Evolutionary conservation across 495 filamentous ascomycete genomes (phyloP).

Genomic region (Penicillium goetzii): DNA sequence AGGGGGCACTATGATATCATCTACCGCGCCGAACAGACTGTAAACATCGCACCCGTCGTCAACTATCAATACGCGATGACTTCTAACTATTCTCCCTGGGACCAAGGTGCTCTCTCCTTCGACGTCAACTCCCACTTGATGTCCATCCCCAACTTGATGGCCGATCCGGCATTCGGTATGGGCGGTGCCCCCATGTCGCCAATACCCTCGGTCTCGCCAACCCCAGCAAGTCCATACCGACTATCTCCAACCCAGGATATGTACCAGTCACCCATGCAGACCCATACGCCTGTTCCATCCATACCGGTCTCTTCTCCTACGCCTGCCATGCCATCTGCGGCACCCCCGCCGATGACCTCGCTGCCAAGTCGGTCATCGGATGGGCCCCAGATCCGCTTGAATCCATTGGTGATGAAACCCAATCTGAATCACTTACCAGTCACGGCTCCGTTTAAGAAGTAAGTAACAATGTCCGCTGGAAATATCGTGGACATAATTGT

Average conservation of each 20-base stretch:
- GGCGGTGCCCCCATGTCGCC: conserved; percentile 38
- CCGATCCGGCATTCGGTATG: conserved; percentile 44
- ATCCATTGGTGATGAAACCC: conserved; percentile 51
- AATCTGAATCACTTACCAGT: conserved; percentile 51
- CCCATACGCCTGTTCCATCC: conserved; percentile 33
- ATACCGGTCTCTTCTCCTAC: conserved; percentile 41
- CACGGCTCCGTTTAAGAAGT: conserved; percentile 53
- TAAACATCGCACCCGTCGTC: conserved; percentile 52
- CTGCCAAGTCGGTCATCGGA: conserved; percentile 44
- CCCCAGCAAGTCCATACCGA: conserved; percentile 50
- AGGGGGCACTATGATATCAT: conserved; percentile 95
- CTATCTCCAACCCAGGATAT: conserved; percentile 47
- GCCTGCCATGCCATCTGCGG: conserved; percentile 35
- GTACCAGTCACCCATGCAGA: conserved; percentile 44
- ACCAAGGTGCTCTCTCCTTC: conserved; percentile 51
- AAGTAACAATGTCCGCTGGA: conserved; percentile 8
- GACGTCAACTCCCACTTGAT: conserved; percentile 58
- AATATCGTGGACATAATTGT: conserved; percentile 47
- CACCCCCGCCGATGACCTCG: conserved; percentile 44
- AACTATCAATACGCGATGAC: conserved; percentile 51
- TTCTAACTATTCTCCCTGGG: conserved; percentile 47
- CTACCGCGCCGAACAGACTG: conserved; percentile 67
- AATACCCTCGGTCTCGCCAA: conserved; percentile 49
- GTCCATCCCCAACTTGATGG: conserved; percentile 50
- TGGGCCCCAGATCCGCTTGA: conserved; percentile 52